Conservation (phyloP, 2,329 filamentous ascomycete species). For the Periconia sp. region DNA sequence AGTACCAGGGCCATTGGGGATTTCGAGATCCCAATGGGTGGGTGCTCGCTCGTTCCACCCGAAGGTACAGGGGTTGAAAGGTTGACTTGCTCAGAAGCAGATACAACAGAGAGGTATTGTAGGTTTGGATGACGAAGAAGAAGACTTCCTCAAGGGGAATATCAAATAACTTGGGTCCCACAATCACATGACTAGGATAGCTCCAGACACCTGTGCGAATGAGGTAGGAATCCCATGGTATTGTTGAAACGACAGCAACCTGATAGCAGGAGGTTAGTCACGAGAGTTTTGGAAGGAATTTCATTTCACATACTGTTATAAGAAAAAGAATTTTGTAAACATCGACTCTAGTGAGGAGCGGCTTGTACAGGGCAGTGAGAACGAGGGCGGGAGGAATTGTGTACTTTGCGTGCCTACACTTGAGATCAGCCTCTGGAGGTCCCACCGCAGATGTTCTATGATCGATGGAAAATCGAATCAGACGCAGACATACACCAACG, state of each 20-base stretch:
- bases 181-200: constrained; percentile 66
- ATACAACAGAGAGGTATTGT: constrained; percentile 70
- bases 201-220: constrained; percentile 70
- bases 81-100: constrained; percentile 66
- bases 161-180: constrained; percentile 63
- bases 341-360: constrained; percentile 64
- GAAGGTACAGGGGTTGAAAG: constrained; percentile 58
- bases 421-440: neutral
- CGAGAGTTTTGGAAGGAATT: neutral
- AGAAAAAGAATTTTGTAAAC: constrained; percentile 64
- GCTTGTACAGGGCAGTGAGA: constrained; percentile 61
- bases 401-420: constrained; percentile 63
- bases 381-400: constrained; percentile 65
- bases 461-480: too few species aligned
- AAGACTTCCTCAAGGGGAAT: constrained; percentile 74
- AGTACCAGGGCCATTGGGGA: constrained; percentile 44
- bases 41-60: constrained; percentile 38
- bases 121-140: constrained; percentile 77
- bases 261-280: constrained; percentile 30
- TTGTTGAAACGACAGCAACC: constrained; percentile 68
- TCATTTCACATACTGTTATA: constrained; percentile 47
- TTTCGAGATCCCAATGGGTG: constrained; percentile 19
- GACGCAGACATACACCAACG: constrained; percentile 57
- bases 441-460: too few species aligned
- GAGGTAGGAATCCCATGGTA: constrained; percentile 77